These are phyloP conservation scores for Colletotrichum shisoi DNA, from an alignment of 2,329 filamentous ascomycete species.

Conservation along the genomic window DNA sequence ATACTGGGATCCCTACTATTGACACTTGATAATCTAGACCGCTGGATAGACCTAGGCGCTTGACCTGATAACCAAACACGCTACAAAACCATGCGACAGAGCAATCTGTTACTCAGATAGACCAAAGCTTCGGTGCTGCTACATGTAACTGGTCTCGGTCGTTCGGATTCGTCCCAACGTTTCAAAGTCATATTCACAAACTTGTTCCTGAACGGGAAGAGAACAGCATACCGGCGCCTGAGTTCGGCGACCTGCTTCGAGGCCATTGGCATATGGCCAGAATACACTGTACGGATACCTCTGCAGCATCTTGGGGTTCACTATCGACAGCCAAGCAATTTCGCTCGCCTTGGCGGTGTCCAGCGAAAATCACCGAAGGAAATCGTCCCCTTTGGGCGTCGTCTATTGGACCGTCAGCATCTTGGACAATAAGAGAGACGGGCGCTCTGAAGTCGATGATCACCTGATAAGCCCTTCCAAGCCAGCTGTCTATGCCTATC, in stretches of 20 bases:
- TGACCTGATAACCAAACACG: no score
- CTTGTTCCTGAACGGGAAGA: background rate
- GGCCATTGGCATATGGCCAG: background rate
- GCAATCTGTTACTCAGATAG: no score
- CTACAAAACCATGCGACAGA: no score
- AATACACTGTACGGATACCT: background rate
- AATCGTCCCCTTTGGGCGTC: constrained; percentile 3
- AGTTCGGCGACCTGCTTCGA: background rate
- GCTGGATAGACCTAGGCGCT: background rate
- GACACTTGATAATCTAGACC: background rate
- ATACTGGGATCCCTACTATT: background rate
- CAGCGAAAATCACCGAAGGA: constrained; percentile 9
- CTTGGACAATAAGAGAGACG: constrained; percentile 15
- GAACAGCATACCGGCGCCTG: background rate
- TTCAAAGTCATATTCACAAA: background rate
- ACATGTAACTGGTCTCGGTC: background rate
- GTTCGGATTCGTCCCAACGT: constrained; percentile 7
- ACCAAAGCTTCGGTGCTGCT: no score
- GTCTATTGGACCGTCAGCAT: constrained; percentile 10
- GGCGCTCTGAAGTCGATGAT: constrained; percentile 13
- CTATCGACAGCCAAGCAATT: constrained; percentile 13
- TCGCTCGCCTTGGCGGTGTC: constrained; percentile 1
- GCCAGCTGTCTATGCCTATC: constrained; percentile 4
- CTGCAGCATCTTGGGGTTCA: background rate
- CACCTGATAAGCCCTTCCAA: constrained; percentile 12